phyloP scores from a whole-genome alignment of 805 yeast species.

The Barnettozyma siamensis region DNA sequence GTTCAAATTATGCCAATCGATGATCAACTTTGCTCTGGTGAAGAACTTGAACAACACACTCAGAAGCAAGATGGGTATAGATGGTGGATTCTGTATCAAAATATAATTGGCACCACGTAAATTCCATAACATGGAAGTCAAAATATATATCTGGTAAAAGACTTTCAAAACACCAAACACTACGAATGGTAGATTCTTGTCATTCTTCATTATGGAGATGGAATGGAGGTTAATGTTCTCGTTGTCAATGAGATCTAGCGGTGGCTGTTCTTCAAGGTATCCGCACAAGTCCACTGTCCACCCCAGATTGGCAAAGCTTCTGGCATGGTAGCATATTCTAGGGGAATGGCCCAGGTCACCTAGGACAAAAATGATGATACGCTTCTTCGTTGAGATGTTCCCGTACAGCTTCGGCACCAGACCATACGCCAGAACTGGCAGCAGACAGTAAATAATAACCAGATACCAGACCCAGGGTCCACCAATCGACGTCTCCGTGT shows the following conservation, averaged over 20 bases:
- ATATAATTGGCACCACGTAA: conserved; percentile 62
- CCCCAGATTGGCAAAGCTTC: conserved; percentile 61
- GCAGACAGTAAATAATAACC: conserved; percentile 37
- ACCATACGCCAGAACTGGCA: conserved; percentile 31
- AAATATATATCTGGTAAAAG: conserved; percentile 42
- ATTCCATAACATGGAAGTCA: conserved; percentile 43
- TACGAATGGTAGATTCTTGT: conserved; percentile 41
- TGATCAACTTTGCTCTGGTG: conserved; percentile 55
- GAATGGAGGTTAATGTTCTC: conserved; percentile 46
- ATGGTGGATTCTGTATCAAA: conserved; percentile 88
- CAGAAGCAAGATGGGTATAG: conserved; percentile 72
- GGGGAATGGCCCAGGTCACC: conserved; percentile 97
- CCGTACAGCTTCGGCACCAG: conserved; percentile 33
- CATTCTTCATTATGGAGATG: conserved; percentile 37
- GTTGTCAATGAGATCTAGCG: conserved; percentile 45
- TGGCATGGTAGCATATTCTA: conserved; percentile 86
- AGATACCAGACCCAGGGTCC: conserved; percentile 38
- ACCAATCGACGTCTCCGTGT: neutral
- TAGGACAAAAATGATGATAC: conserved; percentile 73
- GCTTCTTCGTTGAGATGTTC: conserved; percentile 34
- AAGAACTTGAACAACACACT: conserved; percentile 48
- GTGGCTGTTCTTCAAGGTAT: conserved; percentile 55
- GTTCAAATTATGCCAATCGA: conserved; percentile 97
- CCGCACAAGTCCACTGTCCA: conserved; percentile 83
- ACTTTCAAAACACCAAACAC: conserved; percentile 58